Percentiles rank a stretch among this genome's conserved stretches.
Evolutionary conservation across 1,139 yeast species (phyloP).

Genomic region (Casaregolazyma suthepensis): DNA sequence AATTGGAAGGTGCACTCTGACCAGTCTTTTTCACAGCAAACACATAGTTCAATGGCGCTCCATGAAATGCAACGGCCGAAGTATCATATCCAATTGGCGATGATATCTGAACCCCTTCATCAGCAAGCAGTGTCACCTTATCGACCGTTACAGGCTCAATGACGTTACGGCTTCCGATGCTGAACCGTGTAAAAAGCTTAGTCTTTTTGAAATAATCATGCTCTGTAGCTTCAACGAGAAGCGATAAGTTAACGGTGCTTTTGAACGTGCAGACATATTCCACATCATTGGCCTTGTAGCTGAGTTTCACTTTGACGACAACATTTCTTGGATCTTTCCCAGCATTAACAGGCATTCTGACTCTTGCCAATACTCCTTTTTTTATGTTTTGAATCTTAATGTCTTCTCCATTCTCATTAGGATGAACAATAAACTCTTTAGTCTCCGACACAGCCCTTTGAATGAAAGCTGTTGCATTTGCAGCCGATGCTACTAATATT

Average conservation of each 20-base stretch:
- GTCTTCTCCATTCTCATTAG: neutral
- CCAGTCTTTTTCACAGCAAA: constrained; percentile 41
- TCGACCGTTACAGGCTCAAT: constrained; percentile 51
- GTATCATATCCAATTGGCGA: constrained; percentile 30
- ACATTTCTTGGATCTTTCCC: constrained; percentile 12
- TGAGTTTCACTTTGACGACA: constrained; percentile 14
- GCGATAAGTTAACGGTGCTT: constrained; percentile 24
- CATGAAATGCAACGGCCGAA: constrained; percentile 50
- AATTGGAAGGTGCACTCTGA: neutral
- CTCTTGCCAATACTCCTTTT: neutral
- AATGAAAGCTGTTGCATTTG: neutral
- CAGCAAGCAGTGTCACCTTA: constrained; percentile 39
- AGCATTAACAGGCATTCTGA: constrained; percentile 12
- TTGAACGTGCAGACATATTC: constrained; percentile 16
- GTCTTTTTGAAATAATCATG: constrained; percentile 63
- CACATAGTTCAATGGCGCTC: constrained; percentile 62
- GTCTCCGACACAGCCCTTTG: neutral
- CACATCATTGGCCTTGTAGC: constrained; percentile 19
- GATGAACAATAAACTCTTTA: neutral
- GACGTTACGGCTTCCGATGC: constrained; percentile 53
- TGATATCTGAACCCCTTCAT: constrained; percentile 39
- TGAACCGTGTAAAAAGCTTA: constrained; percentile 58
- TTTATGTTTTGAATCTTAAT: neutral
- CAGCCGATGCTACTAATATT: constrained; percentile 6
- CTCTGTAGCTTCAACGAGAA: constrained; percentile 64